Evolutionary conservation across 108 stramenopile genomes (phyloP).

Genomic region (Hondaea fermentalgiana): DNA sequence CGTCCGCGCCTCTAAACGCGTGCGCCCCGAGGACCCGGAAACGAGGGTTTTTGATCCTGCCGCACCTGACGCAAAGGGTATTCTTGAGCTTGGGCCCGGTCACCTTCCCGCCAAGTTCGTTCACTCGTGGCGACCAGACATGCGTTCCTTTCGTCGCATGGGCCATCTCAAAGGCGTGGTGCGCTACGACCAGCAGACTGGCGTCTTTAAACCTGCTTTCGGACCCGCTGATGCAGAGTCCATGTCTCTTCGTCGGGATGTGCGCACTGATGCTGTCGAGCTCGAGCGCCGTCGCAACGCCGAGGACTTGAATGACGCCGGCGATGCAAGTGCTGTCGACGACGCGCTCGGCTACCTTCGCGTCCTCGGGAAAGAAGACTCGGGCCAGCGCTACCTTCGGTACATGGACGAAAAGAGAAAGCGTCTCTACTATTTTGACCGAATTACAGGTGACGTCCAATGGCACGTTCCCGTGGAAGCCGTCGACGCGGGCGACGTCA

Average conservation of each 20-base stretch:
- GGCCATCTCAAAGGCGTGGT: neutral
- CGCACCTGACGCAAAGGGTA: neutral
- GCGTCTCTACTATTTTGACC: neutral
- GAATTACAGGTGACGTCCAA: neutral
- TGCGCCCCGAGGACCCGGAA: neutral
- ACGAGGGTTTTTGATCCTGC: neutral
- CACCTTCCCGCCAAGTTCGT: neutral
- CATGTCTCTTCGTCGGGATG: neutral
- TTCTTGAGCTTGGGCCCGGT: neutral
- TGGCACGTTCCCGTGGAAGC: neutral
- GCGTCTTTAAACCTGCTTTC: neutral
- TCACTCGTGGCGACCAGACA: neutral
- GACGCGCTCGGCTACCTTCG: neutral
- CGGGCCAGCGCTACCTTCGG: neutral
- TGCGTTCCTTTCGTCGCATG: neutral
- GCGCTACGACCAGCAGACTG: neutral
- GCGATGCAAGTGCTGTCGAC: neutral
- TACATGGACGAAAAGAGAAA: neutral
- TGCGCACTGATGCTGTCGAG: neutral
- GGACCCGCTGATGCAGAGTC: neutral
- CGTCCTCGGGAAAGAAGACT: neutral
- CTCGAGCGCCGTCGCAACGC: neutral
- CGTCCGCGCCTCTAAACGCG: neutral
- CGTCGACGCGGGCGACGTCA: neutral
- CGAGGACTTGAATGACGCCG: neutral